Evolutionary conservation across 345 rosid species (phyloP).

Genomic region (Populus davidiana): DNA sequence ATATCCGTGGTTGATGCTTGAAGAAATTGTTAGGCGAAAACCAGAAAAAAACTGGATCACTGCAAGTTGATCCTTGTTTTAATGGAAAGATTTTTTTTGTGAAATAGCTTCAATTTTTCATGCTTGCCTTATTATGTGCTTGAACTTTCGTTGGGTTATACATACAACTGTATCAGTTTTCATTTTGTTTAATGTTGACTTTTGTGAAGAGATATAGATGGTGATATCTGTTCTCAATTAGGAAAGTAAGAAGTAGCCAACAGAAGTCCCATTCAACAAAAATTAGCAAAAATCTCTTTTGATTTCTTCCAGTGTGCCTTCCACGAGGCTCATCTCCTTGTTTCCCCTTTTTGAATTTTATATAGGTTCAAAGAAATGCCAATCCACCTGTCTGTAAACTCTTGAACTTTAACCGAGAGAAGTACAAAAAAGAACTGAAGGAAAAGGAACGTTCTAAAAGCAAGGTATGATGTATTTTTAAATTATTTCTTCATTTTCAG

Average conservation of each 20-base stretch:
- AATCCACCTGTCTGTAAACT: conserved; percentile 67
- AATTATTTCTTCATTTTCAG: conserved; percentile 2
- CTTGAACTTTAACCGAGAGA: conserved; percentile 48
- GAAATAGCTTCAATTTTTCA: too few relatives aligned
- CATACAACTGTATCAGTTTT: too few relatives aligned
- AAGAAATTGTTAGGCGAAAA: too few relatives aligned
- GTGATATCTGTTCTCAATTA: neutral
- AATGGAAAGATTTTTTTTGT: neutral
- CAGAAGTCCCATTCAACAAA: neutral
- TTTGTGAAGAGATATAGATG: neutral
- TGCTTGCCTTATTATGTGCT: too few relatives aligned
- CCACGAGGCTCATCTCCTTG: neutral
- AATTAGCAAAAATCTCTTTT: too few relatives aligned
- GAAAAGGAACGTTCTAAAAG: conserved; percentile 56
- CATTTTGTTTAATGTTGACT: neutral
- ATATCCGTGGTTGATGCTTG: neutral
- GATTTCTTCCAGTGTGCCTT: neutral
- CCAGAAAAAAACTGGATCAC: too few relatives aligned
- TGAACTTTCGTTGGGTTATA: neutral
- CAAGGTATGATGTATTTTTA: conserved; percentile 35
- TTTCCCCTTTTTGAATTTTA: neutral
- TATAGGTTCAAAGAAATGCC: conserved; percentile 46
- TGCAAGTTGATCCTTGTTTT: neutral
- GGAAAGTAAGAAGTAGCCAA: neutral
- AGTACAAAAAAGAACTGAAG: conserved; percentile 26